Conservation (phyloP, 164 flowering plant species). For the Pachysandra terminalis region DNA sequence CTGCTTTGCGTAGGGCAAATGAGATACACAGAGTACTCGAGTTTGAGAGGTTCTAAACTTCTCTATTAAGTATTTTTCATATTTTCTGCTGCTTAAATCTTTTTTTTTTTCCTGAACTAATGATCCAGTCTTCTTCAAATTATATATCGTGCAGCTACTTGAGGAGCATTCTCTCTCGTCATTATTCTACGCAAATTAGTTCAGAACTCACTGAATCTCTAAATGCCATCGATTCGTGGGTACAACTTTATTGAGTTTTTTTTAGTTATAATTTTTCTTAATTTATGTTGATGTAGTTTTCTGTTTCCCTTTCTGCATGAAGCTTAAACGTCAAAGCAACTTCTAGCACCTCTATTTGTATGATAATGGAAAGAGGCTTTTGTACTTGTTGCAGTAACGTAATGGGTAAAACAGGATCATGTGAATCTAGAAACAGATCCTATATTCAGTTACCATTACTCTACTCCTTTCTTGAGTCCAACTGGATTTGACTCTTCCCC, state of each 20-base stretch:
- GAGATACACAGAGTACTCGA: constrained; percentile 55
- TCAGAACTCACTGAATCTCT: constrained; percentile 56
- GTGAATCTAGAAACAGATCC: neutral
- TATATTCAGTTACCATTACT: too few species aligned
- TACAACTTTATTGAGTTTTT: constrained; percentile 18
- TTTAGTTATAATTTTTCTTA: neutral
- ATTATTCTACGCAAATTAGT: constrained; percentile 40
- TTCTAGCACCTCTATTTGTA: neutral
- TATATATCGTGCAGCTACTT: constrained; percentile 58
- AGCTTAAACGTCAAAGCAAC: too few species aligned
- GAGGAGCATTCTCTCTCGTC: constrained; percentile 55
- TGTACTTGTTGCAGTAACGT: neutral
- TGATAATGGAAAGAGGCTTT: neutral
- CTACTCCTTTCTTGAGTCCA: too few species aligned
- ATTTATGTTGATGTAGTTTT: neutral
- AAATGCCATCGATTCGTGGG: constrained; percentile 61
- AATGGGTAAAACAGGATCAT: neutral
- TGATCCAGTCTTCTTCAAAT: constrained; percentile 6
- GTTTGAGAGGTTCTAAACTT: constrained; percentile 63
- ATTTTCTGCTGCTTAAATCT: neutral
- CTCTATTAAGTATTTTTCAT: constrained; percentile 10
- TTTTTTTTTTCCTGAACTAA: neutral
- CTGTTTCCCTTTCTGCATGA: neutral
- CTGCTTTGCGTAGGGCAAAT: constrained; percentile 76
- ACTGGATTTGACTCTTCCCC: neutral